Evolutionary conservation across 2,329 filamentous ascomycete genomes (phyloP), one percentile per base, ranked within the genome.

Genomic region (Colletotrichum cereale): DNA sequence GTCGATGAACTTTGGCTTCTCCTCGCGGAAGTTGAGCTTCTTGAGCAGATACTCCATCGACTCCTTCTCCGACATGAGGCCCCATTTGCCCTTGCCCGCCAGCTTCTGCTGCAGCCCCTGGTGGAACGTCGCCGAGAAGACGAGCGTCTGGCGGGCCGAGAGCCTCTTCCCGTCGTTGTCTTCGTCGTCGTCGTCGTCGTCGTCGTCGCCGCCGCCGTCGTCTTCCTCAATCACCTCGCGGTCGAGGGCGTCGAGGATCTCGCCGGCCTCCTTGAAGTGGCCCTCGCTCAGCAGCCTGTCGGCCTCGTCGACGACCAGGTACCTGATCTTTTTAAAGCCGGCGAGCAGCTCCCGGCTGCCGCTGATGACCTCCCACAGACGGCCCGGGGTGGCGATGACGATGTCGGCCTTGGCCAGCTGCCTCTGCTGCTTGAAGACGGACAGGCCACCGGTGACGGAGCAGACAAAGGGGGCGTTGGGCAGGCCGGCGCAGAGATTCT

Each of bases 101-200:
- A 99, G 87, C 80, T 98, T 98, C 76, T 96, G 93, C 79, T 98
- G 96, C 38, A 99, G 84, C 0, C 92, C 91, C 78, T 95, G 96
- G 79, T 97, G 93, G 80, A 99, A 97, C 0, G 96, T 99, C 0
- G 96, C 96, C 0, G 96, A 98, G 81, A 99, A 99, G 26, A 99
- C 94, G 0, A 99, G 88, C 0, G 95, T 98, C 79, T 99, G 96
- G 50, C 96, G 86, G 21, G 88, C 78, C 52, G 84, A 79, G 14
- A 80, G 75, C 8, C 81, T 77, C 0, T 84, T 81, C 12, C 87
- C 84, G 5, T 87, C 84, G 3, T 83, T 83, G 1, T 86, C 85
- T 7, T 85, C 82, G 0, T 83, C 80, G 21, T 24, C 44, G 21
- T 47, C 44, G n/a, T n/a, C n/a, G n/a, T n/a, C n/a, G n/a, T n/a